Percentiles rank a stretch among this genome's conserved stretches.
Evolutionary conservation across 1,284 basidiomycete species (phyloP).

Genomic region (Fereydounia khargensis): DNA sequence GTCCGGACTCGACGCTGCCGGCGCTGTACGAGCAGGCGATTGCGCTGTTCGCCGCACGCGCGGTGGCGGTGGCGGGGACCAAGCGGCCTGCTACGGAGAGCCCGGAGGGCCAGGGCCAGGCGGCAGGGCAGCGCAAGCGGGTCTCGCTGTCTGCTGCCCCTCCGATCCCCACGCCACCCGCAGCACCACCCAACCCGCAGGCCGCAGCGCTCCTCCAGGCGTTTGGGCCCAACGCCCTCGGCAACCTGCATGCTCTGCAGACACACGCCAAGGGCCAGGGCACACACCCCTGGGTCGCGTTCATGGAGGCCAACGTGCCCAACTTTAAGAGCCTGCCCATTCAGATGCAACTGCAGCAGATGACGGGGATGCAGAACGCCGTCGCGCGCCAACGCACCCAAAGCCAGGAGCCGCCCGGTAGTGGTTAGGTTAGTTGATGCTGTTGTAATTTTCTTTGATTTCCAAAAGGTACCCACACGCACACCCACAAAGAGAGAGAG

Average conservation of each 20-base stretch:
- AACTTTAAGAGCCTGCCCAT: slow-evolving; percentile 29
- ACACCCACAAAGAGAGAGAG: too few species aligned
- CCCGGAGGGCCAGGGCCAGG: background rate
- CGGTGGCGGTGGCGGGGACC: too few species aligned
- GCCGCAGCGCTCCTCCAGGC: slow-evolving; percentile 36
- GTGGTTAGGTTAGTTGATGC: too few species aligned
- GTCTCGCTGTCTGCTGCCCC: slow-evolving; percentile 19
- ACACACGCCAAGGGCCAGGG: slow-evolving; percentile 32
- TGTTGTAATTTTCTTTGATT: too few species aligned
- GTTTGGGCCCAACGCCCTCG: slow-evolving; percentile 41
- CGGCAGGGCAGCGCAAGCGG: slow-evolving; percentile 9
- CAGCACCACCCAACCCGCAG: slow-evolving; percentile 37
- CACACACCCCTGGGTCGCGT: slow-evolving; percentile 33
- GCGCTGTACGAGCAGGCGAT: slow-evolving; percentile 29
- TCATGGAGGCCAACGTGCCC: slow-evolving; percentile 31
- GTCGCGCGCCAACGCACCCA: slow-evolving; percentile 26
- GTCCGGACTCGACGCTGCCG: slow-evolving; percentile 17
- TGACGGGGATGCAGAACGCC: slow-evolving; percentile 31
- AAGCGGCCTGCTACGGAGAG: slow-evolving; percentile 1
- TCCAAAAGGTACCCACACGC: too few species aligned
- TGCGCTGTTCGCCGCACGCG: slow-evolving; percentile 7
- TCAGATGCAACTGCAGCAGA: slow-evolving; percentile 39
- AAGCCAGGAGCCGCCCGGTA: too few species aligned
- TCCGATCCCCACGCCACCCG: slow-evolving; percentile 20
- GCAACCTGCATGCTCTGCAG: slow-evolving; percentile 36